These are phyloP conservation scores for Podila horticola DNA, from an alignment of 192 early-diverging fungal species.

Conservation along the genomic window DNA sequence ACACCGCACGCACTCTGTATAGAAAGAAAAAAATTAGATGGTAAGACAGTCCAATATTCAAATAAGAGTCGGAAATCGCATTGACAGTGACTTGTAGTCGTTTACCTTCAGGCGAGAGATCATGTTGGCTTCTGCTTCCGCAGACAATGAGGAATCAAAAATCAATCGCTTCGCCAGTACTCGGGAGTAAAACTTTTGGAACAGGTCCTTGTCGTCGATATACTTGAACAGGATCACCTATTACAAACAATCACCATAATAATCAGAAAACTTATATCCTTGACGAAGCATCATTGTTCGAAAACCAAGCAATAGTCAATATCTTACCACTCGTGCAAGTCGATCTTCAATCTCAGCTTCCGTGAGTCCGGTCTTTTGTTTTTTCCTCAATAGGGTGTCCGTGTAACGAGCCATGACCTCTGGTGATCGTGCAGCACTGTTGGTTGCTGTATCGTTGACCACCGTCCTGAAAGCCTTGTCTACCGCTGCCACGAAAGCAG, in stretches of 20 bases:
- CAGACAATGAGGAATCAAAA: slow-evolving; percentile 73
- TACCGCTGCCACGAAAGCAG: slow-evolving; percentile 77
- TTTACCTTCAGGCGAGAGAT: slow-evolving; percentile 82
- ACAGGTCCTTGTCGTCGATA: slow-evolving; percentile 91
- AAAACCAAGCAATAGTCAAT: neutral
- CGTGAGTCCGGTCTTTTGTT: slow-evolving; percentile 55
- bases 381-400: slow-evolving; percentile 78
- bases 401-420: slow-evolving; percentile 88
- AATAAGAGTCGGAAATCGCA: neutral
- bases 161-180: slow-evolving; percentile 86
- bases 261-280: neutral
- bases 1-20: slow-evolving; percentile 77
- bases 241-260: slow-evolving; percentile 15
- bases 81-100: neutral
- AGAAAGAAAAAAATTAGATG: neutral
- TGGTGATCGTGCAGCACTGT: slow-evolving; percentile 63
- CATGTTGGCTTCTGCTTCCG: slow-evolving; percentile 85
- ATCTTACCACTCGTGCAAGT: slow-evolving; percentile 65
- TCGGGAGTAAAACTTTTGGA: slow-evolving; percentile 91
- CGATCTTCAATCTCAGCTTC: slow-evolving; percentile 78
- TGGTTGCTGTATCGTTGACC: slow-evolving; percentile 67
- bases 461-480: slow-evolving; percentile 86
- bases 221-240: slow-evolving; percentile 85
- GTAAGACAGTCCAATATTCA: neutral
- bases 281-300: neutral